Evolutionary conservation across 345 rosid genomes (phyloP), one percentile per base, ranked within the genome.

Genomic region (Camelina laxa): DNA sequence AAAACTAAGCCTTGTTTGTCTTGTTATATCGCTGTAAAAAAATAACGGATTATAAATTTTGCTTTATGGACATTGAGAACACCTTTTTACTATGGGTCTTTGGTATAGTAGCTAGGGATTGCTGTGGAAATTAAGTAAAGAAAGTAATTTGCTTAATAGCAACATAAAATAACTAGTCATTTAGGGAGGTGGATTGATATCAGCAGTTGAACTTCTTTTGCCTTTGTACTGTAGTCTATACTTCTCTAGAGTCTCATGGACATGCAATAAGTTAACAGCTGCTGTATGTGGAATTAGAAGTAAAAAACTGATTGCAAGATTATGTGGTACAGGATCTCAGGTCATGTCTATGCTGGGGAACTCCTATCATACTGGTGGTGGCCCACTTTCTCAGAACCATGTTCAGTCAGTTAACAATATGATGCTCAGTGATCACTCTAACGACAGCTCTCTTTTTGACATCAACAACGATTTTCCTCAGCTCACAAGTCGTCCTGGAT

Each of bases 401-500:
- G 87, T 90, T 30, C 98, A 88, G 81, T 89, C 87, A 50, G 88
- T 95, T 81, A 92, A 91, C 81, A 96, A 79, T 77, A 82, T 96
- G 56, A 80, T 96, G 86, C 91, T 86, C 68, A 93, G 86, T 76
- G 85, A 87, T 78, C 90, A 87, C 75, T 79, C 94, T 47, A 92
- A 75, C 60, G 97, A 96, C 65, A 91, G 80, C 76, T 89, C 97
- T 21, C 98, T 97, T 7, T 96, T 89, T 68, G 96, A 96, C 84
- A 96, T 96, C 75, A 92, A 87, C 73, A 88, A 87, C 71, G 99
- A 96, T 75, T 96, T 96, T 69, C 99, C 99, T 47, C 90, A 84
- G 80, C 77, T 96, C 81, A 88, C 91, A 9, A 96, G 97, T 81
- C 96, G 95, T 60, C 98, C 99, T 79, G 91, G 82, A 74, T 96